Evolutionary conservation across 352 stramenopile genomes (phyloP).

Genomic region (Pythium inflatum): DNA sequence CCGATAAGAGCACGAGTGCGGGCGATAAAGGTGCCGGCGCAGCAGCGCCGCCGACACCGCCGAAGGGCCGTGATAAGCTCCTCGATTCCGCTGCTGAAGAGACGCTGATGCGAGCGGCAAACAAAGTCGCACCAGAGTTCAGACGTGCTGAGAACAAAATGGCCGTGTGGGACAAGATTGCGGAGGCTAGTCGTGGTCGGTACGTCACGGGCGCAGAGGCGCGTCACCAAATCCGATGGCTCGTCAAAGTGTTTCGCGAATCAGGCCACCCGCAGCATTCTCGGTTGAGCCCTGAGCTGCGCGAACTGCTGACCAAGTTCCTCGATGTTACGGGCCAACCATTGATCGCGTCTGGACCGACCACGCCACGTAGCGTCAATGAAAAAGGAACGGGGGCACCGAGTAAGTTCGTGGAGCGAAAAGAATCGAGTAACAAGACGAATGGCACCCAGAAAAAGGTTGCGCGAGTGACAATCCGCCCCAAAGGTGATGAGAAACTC

Average conservation of each 20-base stretch:
- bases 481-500: background rate
- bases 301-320: background rate
- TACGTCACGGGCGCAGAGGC: background rate
- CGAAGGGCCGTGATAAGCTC: background rate
- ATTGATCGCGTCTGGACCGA: background rate
- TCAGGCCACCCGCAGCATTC: background rate
- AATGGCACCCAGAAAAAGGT: background rate
- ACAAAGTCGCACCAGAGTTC: background rate
- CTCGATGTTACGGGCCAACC: background rate
- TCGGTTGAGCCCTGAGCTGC: background rate
- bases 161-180: slow-evolving; percentile 12
- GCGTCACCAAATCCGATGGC: background rate
- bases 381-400: background rate
- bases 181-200: background rate
- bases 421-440: background rate
- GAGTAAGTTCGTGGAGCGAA: background rate
- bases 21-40: too few relatives aligned
- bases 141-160: background rate
- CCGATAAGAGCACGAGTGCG: too few relatives aligned
- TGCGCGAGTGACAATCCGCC: background rate
- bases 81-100: background rate
- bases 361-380: background rate
- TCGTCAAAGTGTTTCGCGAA: slow-evolving; percentile 5
- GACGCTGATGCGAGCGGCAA: background rate
- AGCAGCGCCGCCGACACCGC: background rate